Evolutionary conservation across 208 protist species (phyloP).

Genomic region (Borovskyia barvae): DNA sequence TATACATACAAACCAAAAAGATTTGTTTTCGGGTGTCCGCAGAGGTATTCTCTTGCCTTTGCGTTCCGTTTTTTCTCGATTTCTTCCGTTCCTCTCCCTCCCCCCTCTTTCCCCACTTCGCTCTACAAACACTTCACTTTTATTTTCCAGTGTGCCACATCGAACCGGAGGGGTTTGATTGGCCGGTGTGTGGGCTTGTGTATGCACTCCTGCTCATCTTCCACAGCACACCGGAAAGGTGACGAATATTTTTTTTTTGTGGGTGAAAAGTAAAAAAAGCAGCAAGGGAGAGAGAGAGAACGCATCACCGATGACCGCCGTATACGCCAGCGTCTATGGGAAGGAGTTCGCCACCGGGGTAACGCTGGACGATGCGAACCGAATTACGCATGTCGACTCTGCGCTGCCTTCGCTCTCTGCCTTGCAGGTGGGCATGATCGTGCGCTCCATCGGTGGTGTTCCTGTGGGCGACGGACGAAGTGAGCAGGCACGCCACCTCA

Average conservation of each 20-base stretch:
- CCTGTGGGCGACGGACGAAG: conserved; percentile 43
- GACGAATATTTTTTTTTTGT: background rate
- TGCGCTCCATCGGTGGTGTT: conserved; percentile 77
- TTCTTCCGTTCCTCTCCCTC: no score
- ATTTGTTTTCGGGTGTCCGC: no score
- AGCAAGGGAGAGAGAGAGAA: conserved; percentile 16
- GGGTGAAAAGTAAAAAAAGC: background rate
- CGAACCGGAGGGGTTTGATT: no score
- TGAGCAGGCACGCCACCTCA: conserved; percentile 54
- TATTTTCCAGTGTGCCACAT: no score
- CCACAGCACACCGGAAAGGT: no score
- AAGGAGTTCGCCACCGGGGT: conserved; percentile 61
- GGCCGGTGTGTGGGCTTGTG: no score
- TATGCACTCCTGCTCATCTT: no score
- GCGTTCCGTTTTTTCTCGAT: no score
- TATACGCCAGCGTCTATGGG: conserved; percentile 46
- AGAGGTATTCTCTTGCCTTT: no score
- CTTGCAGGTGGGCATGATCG: conserved; percentile 56
- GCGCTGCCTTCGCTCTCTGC: conserved; percentile 34
- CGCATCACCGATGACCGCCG: conserved; percentile 47
- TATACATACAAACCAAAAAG: no score
- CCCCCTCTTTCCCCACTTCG: no score
- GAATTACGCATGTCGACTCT: conserved; percentile 44
- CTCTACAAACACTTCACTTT: no score
- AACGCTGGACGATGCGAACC: conserved; percentile 41